These are phyloP conservation scores for Oenanthe sinensis DNA, from an alignment of 129 eudicot genomes.

Conservation along the genomic window DNA sequence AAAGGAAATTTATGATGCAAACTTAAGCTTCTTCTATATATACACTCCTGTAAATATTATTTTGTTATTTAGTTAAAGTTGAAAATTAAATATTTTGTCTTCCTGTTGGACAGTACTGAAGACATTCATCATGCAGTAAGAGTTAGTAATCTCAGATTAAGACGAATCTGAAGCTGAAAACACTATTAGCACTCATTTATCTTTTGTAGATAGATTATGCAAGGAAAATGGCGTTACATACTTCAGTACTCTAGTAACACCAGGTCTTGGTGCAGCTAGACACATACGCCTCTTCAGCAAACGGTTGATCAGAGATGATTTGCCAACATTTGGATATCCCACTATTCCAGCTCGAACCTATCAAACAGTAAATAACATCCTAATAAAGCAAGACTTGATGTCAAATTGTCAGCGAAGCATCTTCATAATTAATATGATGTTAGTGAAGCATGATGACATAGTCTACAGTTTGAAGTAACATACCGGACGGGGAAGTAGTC, in stretches of 20 bases:
- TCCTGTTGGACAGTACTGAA: background rate
- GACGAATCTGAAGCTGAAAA: background rate
- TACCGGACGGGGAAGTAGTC: slow-evolving; percentile 94
- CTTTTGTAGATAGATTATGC: background rate
- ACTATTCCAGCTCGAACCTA: slow-evolving; percentile 98
- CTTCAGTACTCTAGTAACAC: slow-evolving; percentile 94
- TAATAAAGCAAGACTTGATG: background rate
- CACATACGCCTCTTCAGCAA: slow-evolving; percentile 93
- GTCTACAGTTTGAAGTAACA: slow-evolving; percentile 13
- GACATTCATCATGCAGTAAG: background rate
- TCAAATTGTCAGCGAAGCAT: background rate
- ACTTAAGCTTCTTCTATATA: background rate
- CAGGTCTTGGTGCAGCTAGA: slow-evolving; percentile 98
- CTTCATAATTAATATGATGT: background rate
- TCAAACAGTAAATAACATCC: slow-evolving; percentile 10
- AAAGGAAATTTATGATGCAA: background rate
- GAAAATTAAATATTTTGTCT: background rate
- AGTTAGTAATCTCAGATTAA: background rate
- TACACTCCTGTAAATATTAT: background rate
- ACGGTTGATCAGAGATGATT: slow-evolving; percentile 90
- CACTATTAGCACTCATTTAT: background rate
- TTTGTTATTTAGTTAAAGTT: background rate
- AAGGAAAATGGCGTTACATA: slow-evolving; percentile 24
- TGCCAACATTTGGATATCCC: slow-evolving; percentile 97
- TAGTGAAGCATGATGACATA: background rate